phyloP scores from a whole-genome alignment of 352 stramenopile genomes.

The Globisporangium emineosum region DNA sequence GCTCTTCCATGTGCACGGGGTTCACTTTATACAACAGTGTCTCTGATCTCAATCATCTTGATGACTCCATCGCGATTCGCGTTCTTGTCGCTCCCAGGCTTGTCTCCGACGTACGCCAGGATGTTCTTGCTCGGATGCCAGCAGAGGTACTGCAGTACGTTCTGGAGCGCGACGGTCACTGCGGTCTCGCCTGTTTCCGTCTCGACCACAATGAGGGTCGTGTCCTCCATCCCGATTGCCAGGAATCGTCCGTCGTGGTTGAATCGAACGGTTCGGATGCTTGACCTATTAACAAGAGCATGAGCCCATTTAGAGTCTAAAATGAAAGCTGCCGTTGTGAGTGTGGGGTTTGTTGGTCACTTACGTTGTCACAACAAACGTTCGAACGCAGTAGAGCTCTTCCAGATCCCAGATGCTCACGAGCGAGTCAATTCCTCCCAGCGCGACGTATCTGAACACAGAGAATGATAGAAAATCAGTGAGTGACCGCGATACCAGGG shows the following conservation, averaged over 20 bases:
- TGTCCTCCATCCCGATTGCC: conserved; percentile 77
- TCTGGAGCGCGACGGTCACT: conserved; percentile 66
- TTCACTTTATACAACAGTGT: conserved; percentile 17
- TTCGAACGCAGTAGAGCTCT: conserved; percentile 83
- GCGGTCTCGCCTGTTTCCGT: conserved; percentile 55
- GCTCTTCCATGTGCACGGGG: conserved; percentile 3
- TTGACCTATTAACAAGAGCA: conserved; percentile 34
- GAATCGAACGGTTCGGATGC: conserved; percentile 77
- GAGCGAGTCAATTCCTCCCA: conserved; percentile 82
- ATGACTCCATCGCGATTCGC: conserved; percentile 78
- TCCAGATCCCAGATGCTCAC: conserved; percentile 85
- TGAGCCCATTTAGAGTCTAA: neutral
- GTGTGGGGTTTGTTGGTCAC: conserved; percentile 10
- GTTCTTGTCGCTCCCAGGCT: conserved; percentile 73
- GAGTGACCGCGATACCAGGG: neutral
- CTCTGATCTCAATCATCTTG: conserved; percentile 79
- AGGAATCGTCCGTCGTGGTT: conserved; percentile 73
- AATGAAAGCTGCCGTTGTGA: neutral
- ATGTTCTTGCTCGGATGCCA: conserved; percentile 83
- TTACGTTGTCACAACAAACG: conserved; percentile 78
- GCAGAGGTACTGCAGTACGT: conserved; percentile 69
- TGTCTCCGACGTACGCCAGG: conserved; percentile 84
- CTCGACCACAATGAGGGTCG: conserved; percentile 60
- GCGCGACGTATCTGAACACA: conserved; percentile 50
- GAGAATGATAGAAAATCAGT: neutral